These are phyloP conservation scores for Tuber borchii DNA, from an alignment of 495 filamentous ascomycete species.

Conservation along the genomic window DNA sequence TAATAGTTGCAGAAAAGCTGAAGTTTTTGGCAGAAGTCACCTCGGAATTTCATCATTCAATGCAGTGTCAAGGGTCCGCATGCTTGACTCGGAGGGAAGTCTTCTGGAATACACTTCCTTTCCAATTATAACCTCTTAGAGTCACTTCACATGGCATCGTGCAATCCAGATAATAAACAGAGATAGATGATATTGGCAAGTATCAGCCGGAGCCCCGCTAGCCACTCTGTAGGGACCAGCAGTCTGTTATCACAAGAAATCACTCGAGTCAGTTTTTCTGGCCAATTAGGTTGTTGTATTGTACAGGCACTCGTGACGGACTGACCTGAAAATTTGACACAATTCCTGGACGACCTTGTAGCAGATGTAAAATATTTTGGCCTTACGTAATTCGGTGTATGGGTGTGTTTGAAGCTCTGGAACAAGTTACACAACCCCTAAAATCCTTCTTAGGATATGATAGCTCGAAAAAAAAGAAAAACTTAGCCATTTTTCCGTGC, in stretches of 20 bases:
- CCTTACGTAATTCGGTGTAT: too few relatives aligned
- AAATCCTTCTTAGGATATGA: too few relatives aligned
- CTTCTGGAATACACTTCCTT: neutral
- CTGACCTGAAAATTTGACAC: neutral
- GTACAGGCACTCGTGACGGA: too few relatives aligned
- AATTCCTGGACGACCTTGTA: too few relatives aligned
- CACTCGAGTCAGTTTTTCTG: neutral
- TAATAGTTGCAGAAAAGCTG: too few relatives aligned
- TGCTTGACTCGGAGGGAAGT: neutral
- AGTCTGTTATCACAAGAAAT: neutral
- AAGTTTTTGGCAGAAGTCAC: neutral
- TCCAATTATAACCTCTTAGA: too few relatives aligned
- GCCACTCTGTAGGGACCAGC: neutral
- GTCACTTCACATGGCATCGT: neutral
- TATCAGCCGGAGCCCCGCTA: neutral
- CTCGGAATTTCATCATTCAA: neutral
- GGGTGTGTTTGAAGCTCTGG: too few relatives aligned
- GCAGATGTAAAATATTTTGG: too few relatives aligned
- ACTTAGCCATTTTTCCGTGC: too few relatives aligned
- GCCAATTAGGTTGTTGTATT: too few relatives aligned
- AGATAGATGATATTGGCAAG: neutral
- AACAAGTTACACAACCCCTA: too few relatives aligned
- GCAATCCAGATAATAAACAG: neutral
- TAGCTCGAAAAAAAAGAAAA: too few relatives aligned
- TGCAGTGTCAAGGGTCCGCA: neutral